A percentile compares a stretch with the other conserved stretches of the same genome.
phyloP scores from a whole-genome alignment of 164 flowering plant genomes.

The Aristolochia contorta region DNA sequence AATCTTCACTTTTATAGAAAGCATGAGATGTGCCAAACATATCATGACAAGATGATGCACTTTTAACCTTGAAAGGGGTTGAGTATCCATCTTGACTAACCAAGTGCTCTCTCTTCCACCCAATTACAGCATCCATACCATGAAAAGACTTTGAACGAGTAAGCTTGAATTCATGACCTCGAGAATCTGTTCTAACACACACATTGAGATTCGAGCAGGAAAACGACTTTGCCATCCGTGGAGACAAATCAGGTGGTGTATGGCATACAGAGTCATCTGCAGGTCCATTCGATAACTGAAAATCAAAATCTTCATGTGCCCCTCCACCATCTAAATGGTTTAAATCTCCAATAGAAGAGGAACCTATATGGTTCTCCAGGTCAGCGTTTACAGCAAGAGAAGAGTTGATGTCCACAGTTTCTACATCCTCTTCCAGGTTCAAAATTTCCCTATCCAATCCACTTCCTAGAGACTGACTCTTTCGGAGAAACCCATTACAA shows the following conservation, averaged over 20 bases:
- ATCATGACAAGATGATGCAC: constrained; percentile 5
- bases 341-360: constrained; percentile 46
- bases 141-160: constrained; percentile 42
- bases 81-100: constrained; percentile 15
- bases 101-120: constrained; percentile 18
- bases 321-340: constrained; percentile 29
- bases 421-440: constrained; percentile 12
- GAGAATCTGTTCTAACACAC: constrained; percentile 15
- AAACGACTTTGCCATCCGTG: constrained; percentile 33
- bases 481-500: constrained; percentile 24
- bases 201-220: constrained; percentile 45
- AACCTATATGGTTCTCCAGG: constrained; percentile 20
- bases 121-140: constrained; percentile 28
- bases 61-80: not conserved
- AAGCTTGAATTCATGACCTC: constrained; percentile 6
- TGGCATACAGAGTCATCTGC: constrained; percentile 24
- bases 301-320: constrained; percentile 23
- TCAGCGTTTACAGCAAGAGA: constrained; percentile 29
- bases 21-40: constrained; percentile 1
- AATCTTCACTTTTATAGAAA: constrained; percentile 6
- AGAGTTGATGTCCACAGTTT: constrained; percentile 18
- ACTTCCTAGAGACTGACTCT: constrained; percentile 68
- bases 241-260: constrained; percentile 19
- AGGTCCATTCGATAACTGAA: constrained; percentile 25
- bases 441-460: constrained; percentile 24